phyloP scores from a whole-genome alignment of 139 green algal genomes.

The Coelastrella sp. region DNA sequence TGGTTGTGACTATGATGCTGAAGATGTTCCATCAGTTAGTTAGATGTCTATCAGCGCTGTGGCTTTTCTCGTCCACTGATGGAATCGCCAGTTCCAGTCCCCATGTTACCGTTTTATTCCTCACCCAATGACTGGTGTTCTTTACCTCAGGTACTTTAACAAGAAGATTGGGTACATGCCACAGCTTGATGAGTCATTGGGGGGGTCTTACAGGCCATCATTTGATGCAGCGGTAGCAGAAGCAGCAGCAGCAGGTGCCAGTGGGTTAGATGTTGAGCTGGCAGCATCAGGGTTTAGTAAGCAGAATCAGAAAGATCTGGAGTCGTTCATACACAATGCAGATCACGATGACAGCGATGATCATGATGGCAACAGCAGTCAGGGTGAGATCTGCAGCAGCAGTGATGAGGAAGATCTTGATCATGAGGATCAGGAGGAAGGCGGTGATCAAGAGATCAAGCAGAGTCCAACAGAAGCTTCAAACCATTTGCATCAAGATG shows the following conservation, averaged over 20 bases:
- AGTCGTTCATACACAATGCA: neutral
- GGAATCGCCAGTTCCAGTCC: too few species aligned
- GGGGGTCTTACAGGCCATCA: neutral
- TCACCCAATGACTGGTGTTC: too few species aligned
- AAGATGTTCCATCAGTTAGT: too few species aligned
- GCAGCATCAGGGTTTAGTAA: conserved; percentile 77
- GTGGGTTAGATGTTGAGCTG: conserved; percentile 72
- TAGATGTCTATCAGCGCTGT: too few species aligned
- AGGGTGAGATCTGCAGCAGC: neutral
- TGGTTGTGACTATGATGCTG: too few species aligned
- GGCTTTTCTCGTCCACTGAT: too few species aligned
- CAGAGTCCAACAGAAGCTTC: neutral
- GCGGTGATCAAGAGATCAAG: neutral
- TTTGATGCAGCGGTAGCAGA: conserved; percentile 30
- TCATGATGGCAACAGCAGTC: neutral
- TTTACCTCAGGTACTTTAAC: conserved; percentile 73
- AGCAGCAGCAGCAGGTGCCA: conserved; percentile 32
- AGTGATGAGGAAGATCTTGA: neutral
- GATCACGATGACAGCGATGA: conserved; percentile 11
- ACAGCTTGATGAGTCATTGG: conserved; percentile 44
- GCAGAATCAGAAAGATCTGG: conserved; percentile 62
- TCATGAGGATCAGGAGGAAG: neutral
- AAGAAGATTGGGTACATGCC: conserved; percentile 80
- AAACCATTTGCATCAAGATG: neutral
- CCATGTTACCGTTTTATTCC: too few species aligned